A percentile compares a stretch with the other conserved stretches of the same genome.
Evolutionary conservation across 2,329 filamentous ascomycete species (phyloP).

Genomic region (Tolypocladium paradoxum): DNA sequence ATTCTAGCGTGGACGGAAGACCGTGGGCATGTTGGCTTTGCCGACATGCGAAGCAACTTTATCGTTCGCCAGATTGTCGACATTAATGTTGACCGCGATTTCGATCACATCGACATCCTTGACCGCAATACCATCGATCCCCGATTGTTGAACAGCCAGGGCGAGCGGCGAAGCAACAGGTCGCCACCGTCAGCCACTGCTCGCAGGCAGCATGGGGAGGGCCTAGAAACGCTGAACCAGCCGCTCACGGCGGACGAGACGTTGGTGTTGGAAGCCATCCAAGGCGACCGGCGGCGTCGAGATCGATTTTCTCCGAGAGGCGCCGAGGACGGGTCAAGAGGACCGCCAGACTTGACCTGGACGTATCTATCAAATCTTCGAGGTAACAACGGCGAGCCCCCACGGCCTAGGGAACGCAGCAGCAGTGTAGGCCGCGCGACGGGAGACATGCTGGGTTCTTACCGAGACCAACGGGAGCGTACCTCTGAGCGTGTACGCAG

Average conservation of each 20-base stretch:
- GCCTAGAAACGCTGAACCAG: slow-evolving; percentile 33
- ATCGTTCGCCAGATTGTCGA: slow-evolving; percentile 57
- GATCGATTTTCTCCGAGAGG: slow-evolving; percentile 26
- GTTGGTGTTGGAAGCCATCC: slow-evolving; percentile 44
- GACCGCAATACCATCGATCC: slow-evolving; percentile 46
- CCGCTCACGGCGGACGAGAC: slow-evolving; percentile 45
- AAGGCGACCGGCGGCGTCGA: slow-evolving; percentile 39
- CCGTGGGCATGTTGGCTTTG: slow-evolving; percentile 62
- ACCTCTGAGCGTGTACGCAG: slow-evolving; percentile 22
- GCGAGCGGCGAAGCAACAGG: slow-evolving; percentile 25
- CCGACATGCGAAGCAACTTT: slow-evolving; percentile 59
- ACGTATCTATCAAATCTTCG: slow-evolving; percentile 9
- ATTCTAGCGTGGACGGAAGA: slow-evolving; percentile 92
- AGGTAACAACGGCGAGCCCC: slow-evolving; percentile 12
- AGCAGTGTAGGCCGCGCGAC: slow-evolving; percentile 26
- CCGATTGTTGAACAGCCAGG: slow-evolving; percentile 36
- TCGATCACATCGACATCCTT: slow-evolving; percentile 45
- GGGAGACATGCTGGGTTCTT: slow-evolving; percentile 25
- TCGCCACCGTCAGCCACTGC: slow-evolving; percentile 3
- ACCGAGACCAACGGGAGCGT: slow-evolving; percentile 25
- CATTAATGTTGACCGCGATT: slow-evolving; percentile 47
- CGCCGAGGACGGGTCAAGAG: slow-evolving; percentile 12
- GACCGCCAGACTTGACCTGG: slow-evolving; percentile 8
- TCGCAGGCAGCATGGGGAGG: slow-evolving; percentile 13
- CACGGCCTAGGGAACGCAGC: slow-evolving; percentile 22